Percentiles rank a stretch among this genome's conserved stretches.
Evolutionary conservation across 768 basidiomycete genomes (phyloP).

Genomic region (Boletus tylopilopsis): DNA sequence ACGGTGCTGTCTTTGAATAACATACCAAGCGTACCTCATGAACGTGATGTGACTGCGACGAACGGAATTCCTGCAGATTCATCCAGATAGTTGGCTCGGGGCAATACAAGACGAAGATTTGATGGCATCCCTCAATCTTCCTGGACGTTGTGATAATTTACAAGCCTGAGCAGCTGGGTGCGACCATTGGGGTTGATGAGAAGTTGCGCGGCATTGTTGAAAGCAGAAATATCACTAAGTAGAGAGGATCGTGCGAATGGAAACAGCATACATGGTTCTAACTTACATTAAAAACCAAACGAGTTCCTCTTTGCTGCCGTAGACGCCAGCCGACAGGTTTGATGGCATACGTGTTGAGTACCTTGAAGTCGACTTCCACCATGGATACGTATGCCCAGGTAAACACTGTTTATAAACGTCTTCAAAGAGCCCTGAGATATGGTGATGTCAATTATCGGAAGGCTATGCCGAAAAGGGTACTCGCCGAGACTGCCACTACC

Average conservation of each 20-base stretch:
- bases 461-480: conserved; percentile 33
- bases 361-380: conserved; percentile 39
- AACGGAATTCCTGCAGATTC: conserved; percentile 37
- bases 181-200: conserved; percentile 1
- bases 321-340: conserved; percentile 40
- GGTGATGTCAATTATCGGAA: conserved; percentile 37
- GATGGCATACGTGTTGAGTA: conserved; percentile 36
- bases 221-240: no score
- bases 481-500: conserved; percentile 51
- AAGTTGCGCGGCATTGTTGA: not conserved
- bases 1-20: no score
- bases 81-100: conserved; percentile 42
- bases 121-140: conserved; percentile 4
- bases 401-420: conserved; percentile 44
- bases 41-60: conserved; percentile 55
- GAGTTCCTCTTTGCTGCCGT: conserved; percentile 53
- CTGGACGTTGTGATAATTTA: conserved; percentile 14
- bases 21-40: conserved; percentile 49
- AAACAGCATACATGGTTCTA: conserved; percentile 34
- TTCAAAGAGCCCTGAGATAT: conserved; percentile 50
- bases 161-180: conserved; percentile 19
- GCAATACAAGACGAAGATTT: conserved; percentile 55
- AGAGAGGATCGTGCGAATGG: not conserved
- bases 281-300: conserved; percentile 40
- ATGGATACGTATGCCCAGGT: conserved; percentile 51